Base-by-base conservation (phyloP, 2,329 filamentous ascomycete genomes). In the Alternaria conjuncta region DNA sequence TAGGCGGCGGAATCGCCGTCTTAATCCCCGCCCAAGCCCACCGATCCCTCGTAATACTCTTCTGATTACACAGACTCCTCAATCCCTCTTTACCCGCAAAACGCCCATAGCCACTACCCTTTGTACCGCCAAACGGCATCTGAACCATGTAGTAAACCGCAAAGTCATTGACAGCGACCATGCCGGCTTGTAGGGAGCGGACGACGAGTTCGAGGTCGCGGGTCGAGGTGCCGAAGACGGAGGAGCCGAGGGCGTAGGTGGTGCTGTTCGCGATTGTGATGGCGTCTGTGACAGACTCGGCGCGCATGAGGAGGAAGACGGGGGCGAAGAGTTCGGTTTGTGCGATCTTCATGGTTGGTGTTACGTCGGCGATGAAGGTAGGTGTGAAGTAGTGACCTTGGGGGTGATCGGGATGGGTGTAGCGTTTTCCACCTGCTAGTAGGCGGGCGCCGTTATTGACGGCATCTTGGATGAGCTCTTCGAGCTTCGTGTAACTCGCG, bases 161-260 rank as follows among this genome's bases (percentile, higher is more conserved):
- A 75, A 99, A 99, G 82, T 99, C 96, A 78, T 99, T 99, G 71
- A 99, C 88, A 23, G 93, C 89, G 0, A 98, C 92, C 92, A 97
- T 97, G 47, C 96, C 96, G 0, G 92, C 89, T 66, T 90, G 88
- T 55, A 97, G 85, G 23, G 88, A 87, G 20, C 81, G 81, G 2
- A 95, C 88, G 26, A 96, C 88, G 15, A 83, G 83, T 15, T 86
- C 80, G 1, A 97, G 84, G 2, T 84, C 83, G 60, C 87, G 85
- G 63, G 90, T 87, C 7, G 68, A 68, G n/a, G 71, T 64, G 32
- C 94, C 96, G 79, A 96, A 97, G 41, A 99, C 92, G 44, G 91
- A 93, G 45, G 93, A 91, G 56, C 96, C 96, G 46, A 99, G 91
- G 3, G 92, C 94, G 77, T 96, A 98, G 56, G 87, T 80, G 0